A percentile compares a stretch with the other conserved stretches of the same genome.
phyloP scores from a whole-genome alignment of 2,329 filamentous ascomycete species.

The Fusarium sp. region DNA sequence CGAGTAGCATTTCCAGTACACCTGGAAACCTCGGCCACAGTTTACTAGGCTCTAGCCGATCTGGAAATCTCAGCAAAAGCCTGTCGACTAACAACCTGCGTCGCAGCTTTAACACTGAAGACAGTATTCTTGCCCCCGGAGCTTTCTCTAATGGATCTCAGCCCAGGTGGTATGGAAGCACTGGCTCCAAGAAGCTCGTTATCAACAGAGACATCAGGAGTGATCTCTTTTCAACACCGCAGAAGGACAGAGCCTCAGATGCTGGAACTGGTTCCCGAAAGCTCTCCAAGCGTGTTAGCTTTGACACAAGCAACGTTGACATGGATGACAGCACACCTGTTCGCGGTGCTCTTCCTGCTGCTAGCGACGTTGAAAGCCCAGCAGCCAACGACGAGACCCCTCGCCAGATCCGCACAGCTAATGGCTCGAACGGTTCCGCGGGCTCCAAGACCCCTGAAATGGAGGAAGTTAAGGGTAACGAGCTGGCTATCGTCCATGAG shows the following conservation, averaged over 20 bases:
- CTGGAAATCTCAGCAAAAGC: conserved; percentile 83
- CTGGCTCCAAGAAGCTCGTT: conserved; percentile 85
- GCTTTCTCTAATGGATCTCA: conserved; percentile 79
- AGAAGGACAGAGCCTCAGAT: conserved; percentile 59
- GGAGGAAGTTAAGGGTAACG: conserved; percentile 78
- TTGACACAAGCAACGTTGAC: conserved; percentile 73
- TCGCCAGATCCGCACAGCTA: conserved; percentile 60
- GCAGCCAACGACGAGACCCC: conserved; percentile 51
- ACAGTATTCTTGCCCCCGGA: conserved; percentile 86
- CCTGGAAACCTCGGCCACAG: conserved; percentile 75
- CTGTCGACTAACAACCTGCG: conserved; percentile 88
- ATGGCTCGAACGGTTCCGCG: conserved; percentile 52
- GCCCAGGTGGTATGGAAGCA: conserved; percentile 72
- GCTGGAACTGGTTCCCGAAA: conserved; percentile 60
- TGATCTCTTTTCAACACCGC: conserved; percentile 72
- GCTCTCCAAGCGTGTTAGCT: conserved; percentile 89
- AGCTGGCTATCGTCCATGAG: conserved; percentile 83
- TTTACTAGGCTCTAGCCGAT: conserved; percentile 72
- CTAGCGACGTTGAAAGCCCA: conserved; percentile 46
- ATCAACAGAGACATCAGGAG: conserved; percentile 89
- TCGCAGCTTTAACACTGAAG: conserved; percentile 81
- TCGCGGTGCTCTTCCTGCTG: conserved; percentile 49
- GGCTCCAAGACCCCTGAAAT: conserved; percentile 66
- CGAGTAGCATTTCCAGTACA: conserved; percentile 72
- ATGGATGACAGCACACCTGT: conserved; percentile 49